Evolutionary conservation across 805 yeast genomes (phyloP).

Genomic region (Ogataea parapolymorpha): DNA sequence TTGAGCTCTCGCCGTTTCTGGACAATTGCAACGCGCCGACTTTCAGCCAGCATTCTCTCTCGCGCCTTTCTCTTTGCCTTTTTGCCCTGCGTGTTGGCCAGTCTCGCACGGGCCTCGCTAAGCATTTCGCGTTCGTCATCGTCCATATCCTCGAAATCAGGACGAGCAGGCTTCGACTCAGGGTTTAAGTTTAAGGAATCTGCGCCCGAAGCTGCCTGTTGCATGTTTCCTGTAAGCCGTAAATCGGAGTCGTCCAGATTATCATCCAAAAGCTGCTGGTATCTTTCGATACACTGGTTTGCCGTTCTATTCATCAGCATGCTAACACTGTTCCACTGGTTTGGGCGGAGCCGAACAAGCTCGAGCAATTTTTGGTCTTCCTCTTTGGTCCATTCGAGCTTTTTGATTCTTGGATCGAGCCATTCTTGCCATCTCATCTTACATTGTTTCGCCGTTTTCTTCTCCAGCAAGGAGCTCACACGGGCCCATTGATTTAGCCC

Average conservation of each 20-base stretch:
- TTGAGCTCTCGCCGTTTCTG: slow-evolving; percentile 81
- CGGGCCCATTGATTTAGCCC: slow-evolving; percentile 95
- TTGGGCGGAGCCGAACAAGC: slow-evolving; percentile 71
- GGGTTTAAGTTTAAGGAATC: slow-evolving; percentile 69
- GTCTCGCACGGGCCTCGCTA: slow-evolving; percentile 89
- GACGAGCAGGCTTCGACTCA: slow-evolving; percentile 76
- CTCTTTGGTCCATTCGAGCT: slow-evolving; percentile 63
- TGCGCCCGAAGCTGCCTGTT: slow-evolving; percentile 17
- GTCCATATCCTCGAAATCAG: slow-evolving; percentile 74
- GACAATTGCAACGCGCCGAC: slow-evolving; percentile 66
- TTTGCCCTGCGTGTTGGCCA: slow-evolving; percentile 90
- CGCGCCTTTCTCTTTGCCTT: slow-evolving; percentile 89
- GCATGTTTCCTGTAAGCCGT: slow-evolving; percentile 22
- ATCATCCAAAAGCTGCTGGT: slow-evolving; percentile 65
- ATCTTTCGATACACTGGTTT: slow-evolving; percentile 80
- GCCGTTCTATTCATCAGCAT: slow-evolving; percentile 80
- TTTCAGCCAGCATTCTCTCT: slow-evolving; percentile 78
- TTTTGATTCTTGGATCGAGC: slow-evolving; percentile 69
- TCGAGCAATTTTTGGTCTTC: slow-evolving; percentile 73
- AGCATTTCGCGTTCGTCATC: slow-evolving; percentile 92
- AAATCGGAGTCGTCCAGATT: slow-evolving; percentile 31
- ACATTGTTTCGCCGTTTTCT: slow-evolving; percentile 88
- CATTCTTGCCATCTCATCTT: slow-evolving; percentile 91
- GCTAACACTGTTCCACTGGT: slow-evolving; percentile 94
- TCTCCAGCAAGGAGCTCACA: slow-evolving; percentile 78